Base-by-base conservation (phyloP, 306 rosid genomes). In the Arachis hypogaea region DNA sequence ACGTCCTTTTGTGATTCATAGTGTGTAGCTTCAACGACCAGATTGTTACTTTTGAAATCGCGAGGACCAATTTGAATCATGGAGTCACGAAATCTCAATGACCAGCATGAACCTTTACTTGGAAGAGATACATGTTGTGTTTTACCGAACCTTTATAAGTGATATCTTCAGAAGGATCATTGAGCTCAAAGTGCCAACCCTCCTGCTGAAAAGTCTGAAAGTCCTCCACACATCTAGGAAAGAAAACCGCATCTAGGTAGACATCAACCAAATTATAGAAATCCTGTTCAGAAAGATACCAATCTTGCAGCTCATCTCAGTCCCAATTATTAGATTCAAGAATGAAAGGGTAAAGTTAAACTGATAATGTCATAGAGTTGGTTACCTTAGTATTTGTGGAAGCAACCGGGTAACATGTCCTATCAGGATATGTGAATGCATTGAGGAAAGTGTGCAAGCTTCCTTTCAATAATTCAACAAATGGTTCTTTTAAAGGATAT, bases 101-200 rank as follows among this genome's bases (percentile, higher is more conserved):
- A 33, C 38, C 38, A 33, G 4, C 3, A 33, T 33, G 38, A 33
- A 33, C 38, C 38, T 33, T 33, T 33, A 2, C 38, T 33, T 33
- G 38, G 4, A 33, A 33, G 64, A 38, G 56, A 29, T 4, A 63
- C 22, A 14, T 7, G 70, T 29, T 7, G 56, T 45, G 59, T 66
- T 9, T 5, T 3, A 81, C 9, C 1, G 33, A 71, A 94, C 98
- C 99, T 87, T 95, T 92, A 49, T 90, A 92, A 71, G 89, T 81
- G 75, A 92, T 90, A 41, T 95, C 98, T 68, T 95, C 96, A 30
- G 96, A 84, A 66, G 99, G 98, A 83, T 95, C 73, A n/a, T 92
- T 79, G 69, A 95, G 96, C 81, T 95, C 99, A 63, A 87, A 95
- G 78, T 95, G 99, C 99, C 99, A 95, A 72, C 99, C 99, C 92